These are phyloP conservation scores for Lipomyces chichibuensis DNA, from an alignment of 805 yeast species.

Conservation along the genomic window DNA sequence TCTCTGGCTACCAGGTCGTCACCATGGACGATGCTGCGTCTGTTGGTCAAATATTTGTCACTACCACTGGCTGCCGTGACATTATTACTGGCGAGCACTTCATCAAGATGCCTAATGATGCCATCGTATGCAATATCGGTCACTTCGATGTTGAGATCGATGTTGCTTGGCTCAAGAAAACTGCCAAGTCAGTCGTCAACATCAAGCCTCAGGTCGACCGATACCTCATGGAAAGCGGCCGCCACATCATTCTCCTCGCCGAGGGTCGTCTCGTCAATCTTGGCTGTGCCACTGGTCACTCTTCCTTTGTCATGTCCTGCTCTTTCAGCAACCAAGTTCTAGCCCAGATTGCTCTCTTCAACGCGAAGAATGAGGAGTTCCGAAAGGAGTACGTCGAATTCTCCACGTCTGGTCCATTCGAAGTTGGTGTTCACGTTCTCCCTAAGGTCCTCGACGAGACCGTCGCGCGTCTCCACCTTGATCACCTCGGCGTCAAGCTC, in stretches of 20 bases:
- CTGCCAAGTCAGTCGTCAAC: constrained; percentile 91
- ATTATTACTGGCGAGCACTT: constrained; percentile 90
- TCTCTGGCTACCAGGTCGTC: constrained; percentile 95
- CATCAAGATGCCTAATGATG: constrained; percentile 95
- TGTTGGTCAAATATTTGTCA: constrained; percentile 94
- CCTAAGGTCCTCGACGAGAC: constrained; percentile 99
- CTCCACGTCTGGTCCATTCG: constrained; percentile 88
- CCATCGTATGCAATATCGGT: constrained; percentile 99
- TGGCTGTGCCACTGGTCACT: constrained; percentile 99
- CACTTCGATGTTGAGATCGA: constrained; percentile 99
- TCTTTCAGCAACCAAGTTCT: constrained; percentile 99
- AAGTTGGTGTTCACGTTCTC: constrained; percentile 88
- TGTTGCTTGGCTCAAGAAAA: constrained; percentile 97
- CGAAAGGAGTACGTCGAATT: constrained; percentile 83
- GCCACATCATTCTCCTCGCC: constrained; percentile 93
- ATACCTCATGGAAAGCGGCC: constrained; percentile 83
- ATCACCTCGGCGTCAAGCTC: constrained; percentile 88
- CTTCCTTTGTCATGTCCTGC: constrained; percentile 98
- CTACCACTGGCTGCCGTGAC: constrained; percentile 99
- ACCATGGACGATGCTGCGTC: constrained; percentile 93
- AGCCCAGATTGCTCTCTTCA: constrained; percentile 97
- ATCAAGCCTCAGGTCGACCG: constrained; percentile 99
- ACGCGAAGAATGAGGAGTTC: constrained; percentile 79
- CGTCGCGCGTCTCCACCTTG: constrained; percentile 95
- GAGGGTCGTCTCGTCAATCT: constrained; percentile 99